Conservation (phyloP, 768 basidiomycete species). For the Naganishia friedmannii region DNA sequence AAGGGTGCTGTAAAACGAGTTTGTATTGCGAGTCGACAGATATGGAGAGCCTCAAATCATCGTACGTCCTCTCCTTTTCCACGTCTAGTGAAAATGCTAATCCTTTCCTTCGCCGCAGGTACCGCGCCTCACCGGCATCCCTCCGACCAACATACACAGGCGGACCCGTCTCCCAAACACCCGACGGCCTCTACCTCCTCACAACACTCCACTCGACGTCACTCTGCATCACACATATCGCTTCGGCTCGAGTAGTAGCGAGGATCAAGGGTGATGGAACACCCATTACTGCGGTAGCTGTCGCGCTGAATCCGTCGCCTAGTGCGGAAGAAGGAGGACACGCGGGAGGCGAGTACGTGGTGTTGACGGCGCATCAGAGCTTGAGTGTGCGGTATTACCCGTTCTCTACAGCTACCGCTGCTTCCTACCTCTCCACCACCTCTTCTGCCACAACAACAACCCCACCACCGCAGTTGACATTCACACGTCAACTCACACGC, state of each 20-base stretch:
- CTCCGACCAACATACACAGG: constrained; percentile 75
- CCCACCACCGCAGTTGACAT: constrained; percentile 57
- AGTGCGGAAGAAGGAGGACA: background rate
- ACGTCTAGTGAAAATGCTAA: too few species aligned
- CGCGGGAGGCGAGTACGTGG: constrained; percentile 51
- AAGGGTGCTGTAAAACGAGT: too few species aligned
- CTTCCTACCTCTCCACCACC: constrained; percentile 5
- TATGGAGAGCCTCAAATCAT: background rate
- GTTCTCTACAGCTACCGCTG: constrained; percentile 56
- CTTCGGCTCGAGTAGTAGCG: constrained; percentile 60
- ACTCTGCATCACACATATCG: constrained; percentile 9
- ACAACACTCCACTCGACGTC: constrained; percentile 62
- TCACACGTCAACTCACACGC: constrained; percentile 70
- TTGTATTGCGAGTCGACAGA: too few species aligned
- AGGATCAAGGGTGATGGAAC: constrained; percentile 79
- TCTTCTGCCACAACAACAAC: constrained; percentile 26
- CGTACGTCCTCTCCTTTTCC: background rate
- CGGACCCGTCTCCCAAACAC: constrained; percentile 75
- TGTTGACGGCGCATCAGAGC: constrained; percentile 76
- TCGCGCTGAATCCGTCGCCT: constrained; percentile 64
- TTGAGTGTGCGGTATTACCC: constrained; percentile 79
- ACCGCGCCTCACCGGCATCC: constrained; percentile 48
- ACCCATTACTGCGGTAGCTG: constrained; percentile 75
- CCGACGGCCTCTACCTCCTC: constrained; percentile 73
- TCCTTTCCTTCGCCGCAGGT: constrained; percentile 22